Conservation (phyloP, 768 basidiomycete species). For the Lactifluus rugatus region DNA sequence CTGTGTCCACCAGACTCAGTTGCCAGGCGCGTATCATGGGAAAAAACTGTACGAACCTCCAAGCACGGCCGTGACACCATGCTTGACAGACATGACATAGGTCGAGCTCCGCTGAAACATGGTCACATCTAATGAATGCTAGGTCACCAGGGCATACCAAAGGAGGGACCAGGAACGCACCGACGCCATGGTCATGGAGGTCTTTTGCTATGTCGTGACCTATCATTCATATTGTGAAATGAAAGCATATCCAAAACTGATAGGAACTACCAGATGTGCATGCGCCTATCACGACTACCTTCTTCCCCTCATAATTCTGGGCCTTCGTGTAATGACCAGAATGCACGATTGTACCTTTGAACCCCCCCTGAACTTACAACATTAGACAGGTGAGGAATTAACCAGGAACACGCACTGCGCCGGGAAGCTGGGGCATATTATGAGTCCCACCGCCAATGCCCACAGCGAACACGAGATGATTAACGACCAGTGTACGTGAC, state of each 20-base stretch:
- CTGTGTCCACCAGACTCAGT: background rate
- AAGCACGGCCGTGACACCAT: slow-evolving; percentile 18
- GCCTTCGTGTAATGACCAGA: slow-evolving; percentile 27
- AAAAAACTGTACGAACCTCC: slow-evolving; percentile 3
- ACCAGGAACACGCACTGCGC: slow-evolving; percentile 3
- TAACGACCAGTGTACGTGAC: slow-evolving; percentile 14
- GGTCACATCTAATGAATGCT: slow-evolving; percentile 17
- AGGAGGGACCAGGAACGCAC: background rate
- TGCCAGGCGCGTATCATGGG: background rate
- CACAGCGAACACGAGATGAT: slow-evolving; percentile 27
- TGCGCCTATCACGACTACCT: slow-evolving; percentile 34
- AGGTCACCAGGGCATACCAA: background rate
- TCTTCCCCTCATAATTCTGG: slow-evolving; percentile 29
- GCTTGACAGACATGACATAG: slow-evolving; percentile 27
- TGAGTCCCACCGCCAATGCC: slow-evolving; percentile 28
- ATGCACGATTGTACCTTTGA: slow-evolving; percentile 26
- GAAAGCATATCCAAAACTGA: background rate
- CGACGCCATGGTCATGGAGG: slow-evolving; percentile 23
- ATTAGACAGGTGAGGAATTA: background rate
- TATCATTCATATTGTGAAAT: background rate
- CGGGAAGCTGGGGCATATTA: slow-evolving; percentile 24
- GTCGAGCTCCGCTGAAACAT: slow-evolving; percentile 29
- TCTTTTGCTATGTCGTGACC: slow-evolving; percentile 29
- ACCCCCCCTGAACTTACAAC: slow-evolving; percentile 17
- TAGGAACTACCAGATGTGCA: slow-evolving; percentile 22